phyloP scores from a whole-genome alignment of 2,329 filamentous ascomycete genomes.

The Neofusicoccum umdonicola region DNA sequence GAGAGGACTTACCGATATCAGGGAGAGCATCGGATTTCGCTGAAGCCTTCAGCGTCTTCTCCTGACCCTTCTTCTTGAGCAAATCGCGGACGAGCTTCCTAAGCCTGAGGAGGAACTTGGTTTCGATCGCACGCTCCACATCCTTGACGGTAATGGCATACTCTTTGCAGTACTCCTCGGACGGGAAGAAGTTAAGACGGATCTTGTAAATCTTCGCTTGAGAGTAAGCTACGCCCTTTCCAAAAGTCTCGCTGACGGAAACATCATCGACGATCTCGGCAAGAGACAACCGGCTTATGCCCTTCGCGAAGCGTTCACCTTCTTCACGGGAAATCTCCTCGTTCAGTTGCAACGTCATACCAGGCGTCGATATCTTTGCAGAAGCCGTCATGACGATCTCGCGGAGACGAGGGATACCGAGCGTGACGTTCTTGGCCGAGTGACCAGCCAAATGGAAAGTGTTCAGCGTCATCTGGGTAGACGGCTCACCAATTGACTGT shows the following conservation, averaged over 20 bases:
- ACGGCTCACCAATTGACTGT: conserved; percentile 94
- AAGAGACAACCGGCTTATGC: conserved; percentile 81
- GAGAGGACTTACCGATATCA: conserved; percentile 66
- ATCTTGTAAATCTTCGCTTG: conserved; percentile 85
- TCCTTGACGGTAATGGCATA: conserved; percentile 81
- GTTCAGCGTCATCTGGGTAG: conserved; percentile 98
- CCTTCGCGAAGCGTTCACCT: conserved; percentile 81
- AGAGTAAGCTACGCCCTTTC: conserved; percentile 64
- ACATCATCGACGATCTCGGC: conserved; percentile 81
- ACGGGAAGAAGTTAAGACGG: conserved; percentile 77
- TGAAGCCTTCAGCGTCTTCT: conserved; percentile 54
- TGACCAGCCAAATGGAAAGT: conserved; percentile 99
- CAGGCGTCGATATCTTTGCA: conserved; percentile 81
- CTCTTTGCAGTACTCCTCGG: conserved; percentile 76
- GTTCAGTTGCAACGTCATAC: conserved; percentile 80
- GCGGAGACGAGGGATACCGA: conserved; percentile 93
- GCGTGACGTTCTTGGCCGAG: conserved; percentile 96
- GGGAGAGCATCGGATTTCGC: conserved; percentile 64
- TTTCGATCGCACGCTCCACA: conserved; percentile 76
- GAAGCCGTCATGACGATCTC: conserved; percentile 99
- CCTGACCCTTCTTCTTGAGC: conserved; percentile 71
- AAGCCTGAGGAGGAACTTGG: conserved; percentile 71
- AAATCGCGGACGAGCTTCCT: conserved; percentile 71
- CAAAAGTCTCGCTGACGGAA: conserved; percentile 75
- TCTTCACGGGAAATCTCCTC: conserved; percentile 67